Evolutionary conservation across 2,329 filamentous ascomycete genomes (phyloP).

Genomic region (Aspergillus eucalypticola): DNA sequence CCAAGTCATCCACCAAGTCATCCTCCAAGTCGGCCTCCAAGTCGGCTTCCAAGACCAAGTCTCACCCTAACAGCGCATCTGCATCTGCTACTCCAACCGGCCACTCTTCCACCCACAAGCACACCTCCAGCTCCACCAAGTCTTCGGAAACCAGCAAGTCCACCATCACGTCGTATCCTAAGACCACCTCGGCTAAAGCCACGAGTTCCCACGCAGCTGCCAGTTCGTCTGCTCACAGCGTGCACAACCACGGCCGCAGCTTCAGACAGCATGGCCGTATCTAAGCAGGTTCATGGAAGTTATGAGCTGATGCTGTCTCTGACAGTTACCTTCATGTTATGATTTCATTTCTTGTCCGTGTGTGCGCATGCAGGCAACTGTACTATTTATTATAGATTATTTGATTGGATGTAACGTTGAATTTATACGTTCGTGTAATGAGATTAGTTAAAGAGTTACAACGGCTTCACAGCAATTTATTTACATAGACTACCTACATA

Average conservation of each 20-base stretch:
- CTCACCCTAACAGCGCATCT: conserved; percentile 1
- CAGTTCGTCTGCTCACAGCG: neutral
- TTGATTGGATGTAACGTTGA: neutral
- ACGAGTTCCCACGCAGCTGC: neutral
- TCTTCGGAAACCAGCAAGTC: neutral
- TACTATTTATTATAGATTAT: neutral
- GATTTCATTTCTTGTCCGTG: neutral
- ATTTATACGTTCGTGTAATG: neutral
- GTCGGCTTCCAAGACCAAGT: neutral
- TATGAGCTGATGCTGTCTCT: neutral
- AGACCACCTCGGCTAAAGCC: neutral
- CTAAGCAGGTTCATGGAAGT: neutral
- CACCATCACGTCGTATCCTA: neutral
- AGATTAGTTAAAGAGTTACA: too few relatives aligned
- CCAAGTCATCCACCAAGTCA: neutral
- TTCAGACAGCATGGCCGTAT: neutral
- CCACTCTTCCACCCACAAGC: neutral
- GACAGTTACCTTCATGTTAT: neutral
- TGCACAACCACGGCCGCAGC: neutral
- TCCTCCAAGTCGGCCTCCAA: neutral
- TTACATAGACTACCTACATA: too few relatives aligned
- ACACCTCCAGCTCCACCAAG: neutral
- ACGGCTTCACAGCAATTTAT: too few relatives aligned
- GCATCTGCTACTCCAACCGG: neutral
- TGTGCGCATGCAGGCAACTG: neutral